Evolutionary conservation across 2,329 filamentous ascomycete species (phyloP).

Genomic region (Penicillium nordicum): DNA sequence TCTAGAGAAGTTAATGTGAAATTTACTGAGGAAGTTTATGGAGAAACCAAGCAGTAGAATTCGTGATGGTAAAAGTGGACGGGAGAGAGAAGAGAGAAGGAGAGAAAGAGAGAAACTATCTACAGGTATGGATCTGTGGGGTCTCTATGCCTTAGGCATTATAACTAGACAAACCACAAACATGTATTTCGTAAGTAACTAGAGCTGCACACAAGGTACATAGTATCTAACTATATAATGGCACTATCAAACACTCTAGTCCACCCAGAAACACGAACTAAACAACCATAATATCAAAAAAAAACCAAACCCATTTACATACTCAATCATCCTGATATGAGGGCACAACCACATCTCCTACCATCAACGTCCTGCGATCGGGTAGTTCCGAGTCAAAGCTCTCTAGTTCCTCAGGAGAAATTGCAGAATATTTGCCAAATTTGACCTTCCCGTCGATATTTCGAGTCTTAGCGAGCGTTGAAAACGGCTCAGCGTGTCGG

Average conservation of each 20-base stretch:
- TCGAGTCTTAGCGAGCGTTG: constrained; percentile 82
- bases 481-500: constrained; percentile 79
- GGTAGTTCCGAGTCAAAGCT: constrained; percentile 13
- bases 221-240: not conserved
- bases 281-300: not conserved
- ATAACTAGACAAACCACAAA: not conserved
- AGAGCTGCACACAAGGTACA: not conserved
- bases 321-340: constrained; percentile 22
- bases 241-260: not conserved
- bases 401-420: constrained; percentile 32
- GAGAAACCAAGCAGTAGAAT: too few species aligned
- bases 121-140: too few species aligned
- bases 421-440: constrained; percentile 74
- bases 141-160: too few species aligned
- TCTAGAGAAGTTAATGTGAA: not conserved
- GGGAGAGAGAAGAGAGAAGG: too few species aligned
- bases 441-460: constrained; percentile 78
- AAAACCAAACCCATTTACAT: not conserved
- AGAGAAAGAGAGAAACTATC: too few species aligned
- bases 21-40: too few species aligned
- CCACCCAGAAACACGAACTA: not conserved
- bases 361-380: constrained; percentile 32
- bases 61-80: too few species aligned
- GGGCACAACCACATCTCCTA: constrained; percentile 41
- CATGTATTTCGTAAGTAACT: not conserved